Conservation (phyloP, 495 filamentous ascomycete genomes). For the Penicillium paxilli region DNA sequence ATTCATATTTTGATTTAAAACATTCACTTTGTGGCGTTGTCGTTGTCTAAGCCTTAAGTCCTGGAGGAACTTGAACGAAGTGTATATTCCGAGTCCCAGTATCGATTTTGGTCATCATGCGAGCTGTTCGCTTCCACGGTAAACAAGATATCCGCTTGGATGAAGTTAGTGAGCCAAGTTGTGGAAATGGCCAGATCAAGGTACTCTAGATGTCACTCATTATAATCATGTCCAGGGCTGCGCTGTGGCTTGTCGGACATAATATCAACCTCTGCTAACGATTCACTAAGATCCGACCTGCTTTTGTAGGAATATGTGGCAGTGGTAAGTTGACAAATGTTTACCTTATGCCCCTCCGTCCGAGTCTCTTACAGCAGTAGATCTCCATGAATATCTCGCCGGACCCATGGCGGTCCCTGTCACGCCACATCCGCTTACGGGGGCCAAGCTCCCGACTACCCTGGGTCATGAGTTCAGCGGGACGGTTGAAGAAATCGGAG, state of each 20-base stretch:
- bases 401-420: slow-evolving; percentile 58
- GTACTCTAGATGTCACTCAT: slow-evolving; percentile 18
- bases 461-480: slow-evolving; percentile 67
- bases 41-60: too few species aligned
- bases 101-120: slow-evolving; percentile 27
- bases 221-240: background rate
- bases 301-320: slow-evolving; percentile 38
- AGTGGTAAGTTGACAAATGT: slow-evolving; percentile 22
- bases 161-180: slow-evolving; percentile 39
- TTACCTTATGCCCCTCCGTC: background rate
- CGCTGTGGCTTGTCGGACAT: too few species aligned
- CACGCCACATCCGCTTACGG: slow-evolving; percentile 58
- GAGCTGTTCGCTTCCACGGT: slow-evolving; percentile 45
- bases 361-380: slow-evolving; percentile 20
- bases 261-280: background rate
- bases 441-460: slow-evolving; percentile 54
- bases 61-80: too few species aligned
- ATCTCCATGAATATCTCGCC: slow-evolving; percentile 61
- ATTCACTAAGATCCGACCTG: slow-evolving; percentile 27
- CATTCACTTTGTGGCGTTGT: background rate
- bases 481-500: slow-evolving; percentile 57
- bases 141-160: slow-evolving; percentile 41
- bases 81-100: too few species aligned
- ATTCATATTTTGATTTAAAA: background rate
- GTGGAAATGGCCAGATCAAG: slow-evolving; percentile 41